Evolutionary conservation across 1,284 basidiomycete genomes (phyloP).

Genomic region (Cryptococcus floricola): DNA sequence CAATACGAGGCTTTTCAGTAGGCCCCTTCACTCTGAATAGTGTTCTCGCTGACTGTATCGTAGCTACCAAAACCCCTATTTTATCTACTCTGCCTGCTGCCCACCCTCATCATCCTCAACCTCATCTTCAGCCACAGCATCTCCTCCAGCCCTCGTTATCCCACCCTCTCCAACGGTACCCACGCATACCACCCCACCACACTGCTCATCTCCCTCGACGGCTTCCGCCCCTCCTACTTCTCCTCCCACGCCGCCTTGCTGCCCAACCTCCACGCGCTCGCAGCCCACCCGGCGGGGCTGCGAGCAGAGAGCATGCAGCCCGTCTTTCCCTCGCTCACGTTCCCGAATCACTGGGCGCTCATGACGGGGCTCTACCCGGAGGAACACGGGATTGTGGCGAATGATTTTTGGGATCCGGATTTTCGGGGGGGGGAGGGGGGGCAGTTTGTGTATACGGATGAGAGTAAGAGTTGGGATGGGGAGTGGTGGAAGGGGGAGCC

Average conservation of each 20-base stretch:
- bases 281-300: conserved; percentile 57
- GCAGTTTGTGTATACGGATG: conserved; percentile 54
- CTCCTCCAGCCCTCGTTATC: conserved; percentile 5
- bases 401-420: conserved; percentile 80
- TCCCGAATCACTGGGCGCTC: conserved; percentile 86
- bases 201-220: conserved; percentile 32
- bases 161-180: conserved; percentile 24
- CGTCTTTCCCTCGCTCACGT: conserved; percentile 83
- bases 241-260: conserved; percentile 18
- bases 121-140: neutral
- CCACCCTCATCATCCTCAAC: conserved; percentile 6
- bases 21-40: neutral
- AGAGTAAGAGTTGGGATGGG: conserved; percentile 61
- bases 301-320: conserved; percentile 79
- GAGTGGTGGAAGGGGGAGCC: conserved; percentile 86
- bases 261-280: conserved; percentile 21
- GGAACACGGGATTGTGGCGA: conserved; percentile 84
- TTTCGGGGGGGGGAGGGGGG: neutral
- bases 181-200: conserved; percentile 29
- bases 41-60: neutral
- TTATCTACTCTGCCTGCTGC: conserved; percentile 12
- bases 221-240: conserved; percentile 32
- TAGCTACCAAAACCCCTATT: conserved; percentile 20
- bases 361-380: conserved; percentile 85
- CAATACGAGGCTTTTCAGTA: conserved; percentile 13